phyloP scores from a whole-genome alignment of 2,329 filamentous ascomycete genomes.

The Xylariaceae sp. region DNA sequence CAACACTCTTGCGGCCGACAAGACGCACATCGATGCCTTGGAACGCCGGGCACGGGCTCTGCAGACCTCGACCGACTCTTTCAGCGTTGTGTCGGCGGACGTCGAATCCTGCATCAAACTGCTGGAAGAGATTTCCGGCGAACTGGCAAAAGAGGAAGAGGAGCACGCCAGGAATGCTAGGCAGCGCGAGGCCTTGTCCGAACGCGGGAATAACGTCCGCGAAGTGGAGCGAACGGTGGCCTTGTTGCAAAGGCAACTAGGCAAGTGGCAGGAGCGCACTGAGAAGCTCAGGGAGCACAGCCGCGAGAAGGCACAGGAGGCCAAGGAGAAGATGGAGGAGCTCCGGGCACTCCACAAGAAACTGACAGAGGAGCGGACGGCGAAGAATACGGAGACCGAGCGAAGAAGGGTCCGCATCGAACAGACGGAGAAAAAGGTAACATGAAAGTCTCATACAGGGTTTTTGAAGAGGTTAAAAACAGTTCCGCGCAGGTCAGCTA shows the following conservation, averaged over 20 bases:
- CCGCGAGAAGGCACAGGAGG: slow-evolving; percentile 71
- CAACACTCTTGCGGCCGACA: slow-evolving; percentile 71
- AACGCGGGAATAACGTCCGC: slow-evolving; percentile 81
- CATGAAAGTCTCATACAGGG: slow-evolving; percentile 27
- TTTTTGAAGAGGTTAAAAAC: neutral
- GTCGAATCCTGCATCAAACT: slow-evolving; percentile 84
- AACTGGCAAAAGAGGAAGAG: slow-evolving; percentile 86
- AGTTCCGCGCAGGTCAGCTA: slow-evolving; percentile 17
- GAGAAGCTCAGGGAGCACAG: slow-evolving; percentile 77
- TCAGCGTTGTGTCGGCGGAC: slow-evolving; percentile 75
- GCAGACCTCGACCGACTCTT: slow-evolving; percentile 88
- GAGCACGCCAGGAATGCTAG: slow-evolving; percentile 73
- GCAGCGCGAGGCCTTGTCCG: slow-evolving; percentile 81
- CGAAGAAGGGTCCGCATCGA: slow-evolving; percentile 88
- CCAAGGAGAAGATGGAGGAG: slow-evolving; percentile 86
- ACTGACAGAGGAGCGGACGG: slow-evolving; percentile 76
- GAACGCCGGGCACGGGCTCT: slow-evolving; percentile 84
- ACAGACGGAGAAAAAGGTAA: slow-evolving; percentile 95
- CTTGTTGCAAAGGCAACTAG: slow-evolving; percentile 74
- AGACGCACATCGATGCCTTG: slow-evolving; percentile 77
- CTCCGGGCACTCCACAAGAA: slow-evolving; percentile 72
- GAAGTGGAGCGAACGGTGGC: slow-evolving; percentile 88
- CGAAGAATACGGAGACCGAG: slow-evolving; percentile 90
- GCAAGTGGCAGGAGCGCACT: slow-evolving; percentile 81
- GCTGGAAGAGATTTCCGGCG: slow-evolving; percentile 78